Conservation (phyloP, 805 yeast species). For the Teunomyces pallodes region DNA sequence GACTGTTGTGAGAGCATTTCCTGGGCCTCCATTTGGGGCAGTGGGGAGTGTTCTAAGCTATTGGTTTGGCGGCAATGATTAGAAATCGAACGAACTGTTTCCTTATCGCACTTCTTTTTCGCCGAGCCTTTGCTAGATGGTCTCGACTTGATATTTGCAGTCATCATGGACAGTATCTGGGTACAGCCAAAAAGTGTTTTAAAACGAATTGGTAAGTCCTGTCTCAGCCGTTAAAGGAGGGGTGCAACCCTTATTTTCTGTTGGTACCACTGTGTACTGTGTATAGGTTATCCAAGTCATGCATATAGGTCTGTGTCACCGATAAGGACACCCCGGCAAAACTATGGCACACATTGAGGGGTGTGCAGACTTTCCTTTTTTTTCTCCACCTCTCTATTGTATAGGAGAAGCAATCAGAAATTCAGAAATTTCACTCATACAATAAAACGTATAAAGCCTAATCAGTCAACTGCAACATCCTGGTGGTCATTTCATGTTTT, state of each 20-base stretch:
- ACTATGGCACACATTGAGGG: too few species aligned
- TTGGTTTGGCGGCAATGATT: not conserved
- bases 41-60: not conserved
- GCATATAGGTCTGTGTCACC: slow-evolving; percentile 1
- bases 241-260: slow-evolving; percentile 1
- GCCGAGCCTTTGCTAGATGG: not conserved
- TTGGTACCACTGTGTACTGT: not conserved
- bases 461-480: too few species aligned
- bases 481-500: too few species aligned
- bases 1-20: not conserved
- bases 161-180: not conserved
- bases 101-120: not conserved
- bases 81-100: not conserved
- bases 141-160: not conserved
- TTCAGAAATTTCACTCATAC: too few species aligned
- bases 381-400: too few species aligned
- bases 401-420: too few species aligned
- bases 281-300: not conserved
- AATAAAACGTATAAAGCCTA: too few species aligned
- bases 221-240: not conserved
- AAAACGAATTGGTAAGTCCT: not conserved
- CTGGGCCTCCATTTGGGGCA: not conserved
- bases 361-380: too few species aligned
- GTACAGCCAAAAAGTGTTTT: not conserved
- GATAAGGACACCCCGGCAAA: not conserved